Percentiles rank a stretch among this genome's conserved stretches.
phyloP scores from a whole-genome alignment of 2,329 filamentous ascomycete genomes.

The Teratosphaeriaceae sp. region DNA sequence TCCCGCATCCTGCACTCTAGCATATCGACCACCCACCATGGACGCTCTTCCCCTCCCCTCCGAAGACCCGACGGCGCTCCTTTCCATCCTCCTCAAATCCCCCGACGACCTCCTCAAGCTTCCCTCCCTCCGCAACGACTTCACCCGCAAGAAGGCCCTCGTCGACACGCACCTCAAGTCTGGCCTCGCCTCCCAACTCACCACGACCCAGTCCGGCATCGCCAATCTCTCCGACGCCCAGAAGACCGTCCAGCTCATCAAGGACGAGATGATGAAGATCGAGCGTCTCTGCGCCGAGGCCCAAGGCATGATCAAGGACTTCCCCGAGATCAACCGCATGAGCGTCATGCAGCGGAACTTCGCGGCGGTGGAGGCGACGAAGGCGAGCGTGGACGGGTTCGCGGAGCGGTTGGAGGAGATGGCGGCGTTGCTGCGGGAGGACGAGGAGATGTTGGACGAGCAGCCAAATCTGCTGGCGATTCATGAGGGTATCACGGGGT shows the following conservation, averaged over 20 bases:
- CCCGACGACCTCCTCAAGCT: slow-evolving; percentile 98
- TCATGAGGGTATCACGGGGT: slow-evolving; percentile 85
- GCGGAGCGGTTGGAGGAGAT: slow-evolving; percentile 68
- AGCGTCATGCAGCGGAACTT: slow-evolving; percentile 97
- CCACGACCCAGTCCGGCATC: slow-evolving; percentile 92
- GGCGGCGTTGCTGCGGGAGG: slow-evolving; percentile 70
- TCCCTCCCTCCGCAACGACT: slow-evolving; percentile 78
- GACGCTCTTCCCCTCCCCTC: slow-evolving; percentile 5
- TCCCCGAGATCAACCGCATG: slow-evolving; percentile 83
- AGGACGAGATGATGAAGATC: slow-evolving; percentile 98
- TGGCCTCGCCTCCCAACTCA: slow-evolving; percentile 84
- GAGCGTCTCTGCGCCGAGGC: slow-evolving; percentile 96
- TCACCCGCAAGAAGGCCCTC: slow-evolving; percentile 85
- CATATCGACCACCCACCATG: not conserved
- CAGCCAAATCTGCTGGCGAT: slow-evolving; percentile 87
- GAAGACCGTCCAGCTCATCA: slow-evolving; percentile 84
- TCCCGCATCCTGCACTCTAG: no score
- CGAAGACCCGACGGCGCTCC: slow-evolving; percentile 47
- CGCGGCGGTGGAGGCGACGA: slow-evolving; percentile 88
- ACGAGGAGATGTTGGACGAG: slow-evolving; percentile 78
- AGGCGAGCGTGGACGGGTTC: slow-evolving; percentile 81
- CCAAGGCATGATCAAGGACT: slow-evolving; percentile 95
- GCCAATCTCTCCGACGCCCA: slow-evolving; percentile 81
- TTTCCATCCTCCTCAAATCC: slow-evolving; percentile 88
- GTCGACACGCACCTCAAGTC: slow-evolving; percentile 85